Base-by-base conservation (phyloP, 805 yeast genomes). In the Komagataella populi region DNA sequence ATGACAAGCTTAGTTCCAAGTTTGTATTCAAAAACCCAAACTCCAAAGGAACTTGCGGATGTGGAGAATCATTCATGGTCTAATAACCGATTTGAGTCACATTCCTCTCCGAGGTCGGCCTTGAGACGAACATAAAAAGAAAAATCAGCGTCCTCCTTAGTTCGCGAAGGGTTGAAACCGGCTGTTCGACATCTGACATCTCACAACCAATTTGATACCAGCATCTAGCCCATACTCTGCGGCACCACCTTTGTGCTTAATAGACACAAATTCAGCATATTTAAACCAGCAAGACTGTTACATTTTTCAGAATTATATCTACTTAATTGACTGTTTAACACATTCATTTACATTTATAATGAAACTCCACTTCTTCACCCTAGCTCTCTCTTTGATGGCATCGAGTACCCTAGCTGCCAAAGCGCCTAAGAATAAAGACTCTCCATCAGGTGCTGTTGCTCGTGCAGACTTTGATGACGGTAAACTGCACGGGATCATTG, bases 1-100 rank as follows among this genome's bases (percentile, higher is more conserved):
- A 93, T 62, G 96, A 93, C 62, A 90, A 88, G 65, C 72, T 93
- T 55, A 78, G 89, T 36, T 82, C 93, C 12, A 78, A 95, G 61
- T 93, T 93, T 64, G 88, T 93, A 17, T 93, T 93, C 74, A 84
- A 77, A 63, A 93, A 93, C 66, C 99, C 99, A 55, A 93, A 93
- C 69, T 85, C 96, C 45, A 93, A 91, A 71, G 99, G 98, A 36
- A 87, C 96, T 49, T 93, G 99, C 69, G 99, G 99, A 10, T 93
- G 99, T 67, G 99, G 99, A 51, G 99, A 93, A 70, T 87, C 96
- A 4, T 93, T 93, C 66, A 93, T 90, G 96, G 96, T 91, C 6
- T 90, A 8, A 20, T 23, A 30, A 30, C 39, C 14, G n/a, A 30
- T 4, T n/a, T 30, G 39, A 30, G 14, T 30, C 39, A 30, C 39